phyloP scores from a whole-genome alignment of 805 yeast species.

The Kockiozyma suomiensis region DNA sequence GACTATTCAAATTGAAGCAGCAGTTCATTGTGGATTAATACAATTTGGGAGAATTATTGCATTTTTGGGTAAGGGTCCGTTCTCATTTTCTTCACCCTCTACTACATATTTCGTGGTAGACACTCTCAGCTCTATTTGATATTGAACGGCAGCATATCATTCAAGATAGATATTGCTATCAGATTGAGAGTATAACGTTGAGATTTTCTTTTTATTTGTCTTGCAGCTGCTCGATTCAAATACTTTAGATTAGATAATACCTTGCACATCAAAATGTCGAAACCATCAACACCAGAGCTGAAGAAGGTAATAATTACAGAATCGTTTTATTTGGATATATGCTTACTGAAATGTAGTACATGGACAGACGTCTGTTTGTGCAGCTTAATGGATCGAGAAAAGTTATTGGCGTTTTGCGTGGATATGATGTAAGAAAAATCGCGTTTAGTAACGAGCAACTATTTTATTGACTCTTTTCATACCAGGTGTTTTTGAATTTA shows the following conservation, averaged over 20 bases:
- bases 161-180: no score
- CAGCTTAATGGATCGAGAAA: constrained; percentile 78
- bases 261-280: constrained; percentile 28
- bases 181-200: neutral
- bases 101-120: neutral
- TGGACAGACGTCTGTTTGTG: constrained; percentile 73
- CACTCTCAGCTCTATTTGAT: no score
- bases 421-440: constrained; percentile 65
- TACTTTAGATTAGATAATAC: neutral
- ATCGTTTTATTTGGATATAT: neutral
- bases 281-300: constrained; percentile 34
- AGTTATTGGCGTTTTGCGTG: constrained; percentile 78
- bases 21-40: no score
- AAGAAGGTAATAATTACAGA: constrained; percentile 27
- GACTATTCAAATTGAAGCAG: no score
- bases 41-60: no score
- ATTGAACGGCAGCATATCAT: no score
- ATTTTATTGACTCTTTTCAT: neutral
- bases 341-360: constrained; percentile 52
- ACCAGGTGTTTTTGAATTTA: constrained; percentile 63
- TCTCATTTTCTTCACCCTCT: neutral
- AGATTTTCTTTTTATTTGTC: neutral
- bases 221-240: neutral
- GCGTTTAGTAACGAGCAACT: neutral
- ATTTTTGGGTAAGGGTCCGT: no score